Percentiles rank a stretch among this genome's conserved stretches.
Conservation (phyloP, 441 rosid genomes). For the Populus hybrid region DNA sequence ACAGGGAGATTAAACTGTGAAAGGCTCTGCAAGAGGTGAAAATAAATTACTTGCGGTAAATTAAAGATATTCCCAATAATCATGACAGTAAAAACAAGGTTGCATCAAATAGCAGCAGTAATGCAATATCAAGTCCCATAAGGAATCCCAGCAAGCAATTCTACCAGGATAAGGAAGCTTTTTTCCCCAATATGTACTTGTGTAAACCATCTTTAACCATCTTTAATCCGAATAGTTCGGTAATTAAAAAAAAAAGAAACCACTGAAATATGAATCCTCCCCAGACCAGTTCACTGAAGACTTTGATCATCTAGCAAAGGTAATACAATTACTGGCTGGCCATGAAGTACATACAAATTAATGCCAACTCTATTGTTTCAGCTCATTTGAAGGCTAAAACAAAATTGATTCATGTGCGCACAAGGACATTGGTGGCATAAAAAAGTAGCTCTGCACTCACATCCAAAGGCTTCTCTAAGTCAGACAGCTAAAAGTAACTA, state of each 20-base stretch:
- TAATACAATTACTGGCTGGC: neutral
- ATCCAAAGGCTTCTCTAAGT: too few relatives aligned
- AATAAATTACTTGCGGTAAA: conserved; percentile 22
- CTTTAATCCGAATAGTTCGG: too few relatives aligned
- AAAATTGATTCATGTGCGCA: neutral
- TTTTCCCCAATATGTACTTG: too few relatives aligned
- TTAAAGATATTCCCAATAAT: neutral
- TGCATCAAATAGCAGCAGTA: neutral
- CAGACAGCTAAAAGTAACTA: too few relatives aligned
- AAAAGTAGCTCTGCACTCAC: too few relatives aligned
- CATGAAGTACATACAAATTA: neutral
- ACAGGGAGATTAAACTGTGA: conserved; percentile 98
- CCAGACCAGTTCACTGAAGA: neutral
- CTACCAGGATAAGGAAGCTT: neutral
- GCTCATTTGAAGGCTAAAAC: conserved; percentile 14
- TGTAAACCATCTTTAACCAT: too few relatives aligned
- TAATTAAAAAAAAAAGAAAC: too few relatives aligned
- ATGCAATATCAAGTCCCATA: neutral
- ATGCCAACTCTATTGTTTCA: conserved; percentile 1
- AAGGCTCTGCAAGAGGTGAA: conserved; percentile 75
- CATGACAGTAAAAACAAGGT: neutral
- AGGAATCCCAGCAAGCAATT: conserved; percentile 8
- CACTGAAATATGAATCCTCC: neutral
- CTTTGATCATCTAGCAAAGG: neutral
- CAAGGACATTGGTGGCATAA: too few relatives aligned